phyloP scores from a whole-genome alignment of 805 yeast genomes.

The Myxozyma neotropica region DNA sequence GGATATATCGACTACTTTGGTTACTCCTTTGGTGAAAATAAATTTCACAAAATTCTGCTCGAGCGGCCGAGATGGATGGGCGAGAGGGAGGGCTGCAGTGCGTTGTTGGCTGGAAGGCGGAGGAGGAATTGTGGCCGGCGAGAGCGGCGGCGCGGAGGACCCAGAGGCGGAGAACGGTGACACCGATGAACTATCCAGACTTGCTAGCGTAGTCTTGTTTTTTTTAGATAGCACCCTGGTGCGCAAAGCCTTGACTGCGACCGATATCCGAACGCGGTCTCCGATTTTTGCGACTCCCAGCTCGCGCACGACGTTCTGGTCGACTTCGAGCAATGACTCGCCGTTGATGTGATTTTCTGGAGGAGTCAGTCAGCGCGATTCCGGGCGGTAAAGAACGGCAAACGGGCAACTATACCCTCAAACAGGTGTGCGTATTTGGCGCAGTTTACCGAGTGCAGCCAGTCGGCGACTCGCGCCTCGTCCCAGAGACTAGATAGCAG shows the following conservation, averaged over 20 bases:
- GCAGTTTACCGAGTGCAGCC: constrained; percentile 41
- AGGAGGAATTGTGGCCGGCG: constrained; percentile 5
- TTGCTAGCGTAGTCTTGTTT: constrained; percentile 14
- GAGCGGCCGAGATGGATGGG: constrained; percentile 15
- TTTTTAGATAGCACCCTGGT: constrained; percentile 38
- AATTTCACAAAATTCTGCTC: constrained; percentile 53
- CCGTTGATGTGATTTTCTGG: constrained; percentile 57
- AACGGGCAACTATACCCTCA: constrained; percentile 29
- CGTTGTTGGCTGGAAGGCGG: no score
- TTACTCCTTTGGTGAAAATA: constrained; percentile 72
- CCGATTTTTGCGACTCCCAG: constrained; percentile 79
- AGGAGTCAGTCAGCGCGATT: no score
- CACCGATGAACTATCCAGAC: constrained; percentile 33
- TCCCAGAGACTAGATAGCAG: constrained; percentile 38
- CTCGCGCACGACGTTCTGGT: constrained; percentile 64
- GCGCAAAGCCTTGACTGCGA: constrained; percentile 55
- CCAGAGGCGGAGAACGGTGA: no score
- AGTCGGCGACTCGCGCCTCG: constrained; percentile 38
- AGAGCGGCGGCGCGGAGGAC: constrained; percentile 34
- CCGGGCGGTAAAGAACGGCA: no score
- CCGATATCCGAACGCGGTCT: constrained; percentile 71
- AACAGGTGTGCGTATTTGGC: constrained; percentile 37
- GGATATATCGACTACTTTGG: constrained; percentile 66
- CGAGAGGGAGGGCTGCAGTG: constrained; percentile 7
- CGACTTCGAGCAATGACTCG: constrained; percentile 62